Conservation (phyloP, 164 flowering plant genomes). For the Hamamelis virginiana region DNA sequence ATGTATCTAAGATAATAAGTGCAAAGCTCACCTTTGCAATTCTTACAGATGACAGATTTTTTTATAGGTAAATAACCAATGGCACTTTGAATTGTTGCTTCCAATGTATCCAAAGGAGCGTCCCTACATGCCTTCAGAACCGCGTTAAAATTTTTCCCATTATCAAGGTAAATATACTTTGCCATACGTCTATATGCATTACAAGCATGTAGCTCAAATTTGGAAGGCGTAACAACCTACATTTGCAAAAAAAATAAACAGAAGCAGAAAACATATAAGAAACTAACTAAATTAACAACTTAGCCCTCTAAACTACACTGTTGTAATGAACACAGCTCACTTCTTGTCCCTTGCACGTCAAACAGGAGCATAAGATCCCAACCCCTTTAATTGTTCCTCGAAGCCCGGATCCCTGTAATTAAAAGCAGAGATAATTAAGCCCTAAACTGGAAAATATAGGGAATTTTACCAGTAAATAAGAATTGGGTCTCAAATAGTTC, state of each 20-base stretch:
- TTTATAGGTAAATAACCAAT: conserved; percentile 40
- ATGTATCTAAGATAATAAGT: not conserved
- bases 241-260: not conserved
- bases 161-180: conserved; percentile 56
- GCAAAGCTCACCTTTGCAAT: conserved; percentile 33
- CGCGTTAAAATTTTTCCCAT: conserved; percentile 59
- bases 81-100: conserved; percentile 37
- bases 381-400: conserved; percentile 48
- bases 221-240: conserved; percentile 57
- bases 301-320: not conserved
- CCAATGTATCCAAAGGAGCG: conserved; percentile 33
- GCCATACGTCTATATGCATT: conserved; percentile 52
- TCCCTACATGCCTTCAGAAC: conserved; percentile 45
- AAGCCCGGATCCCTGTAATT: conserved; percentile 41
- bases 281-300: not conserved
- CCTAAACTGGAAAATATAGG: not conserved
- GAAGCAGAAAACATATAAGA: not conserved
- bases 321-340: conserved; percentile 32
- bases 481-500: not conserved
- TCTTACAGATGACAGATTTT: conserved; percentile 25
- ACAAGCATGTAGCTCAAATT: conserved; percentile 65
- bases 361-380: conserved; percentile 61
- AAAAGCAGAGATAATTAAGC: not conserved
- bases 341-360: conserved; percentile 42
- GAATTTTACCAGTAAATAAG: not conserved